Conservation (phyloP, 257 asterid genomes). For the Solanum sejunctum region DNA sequence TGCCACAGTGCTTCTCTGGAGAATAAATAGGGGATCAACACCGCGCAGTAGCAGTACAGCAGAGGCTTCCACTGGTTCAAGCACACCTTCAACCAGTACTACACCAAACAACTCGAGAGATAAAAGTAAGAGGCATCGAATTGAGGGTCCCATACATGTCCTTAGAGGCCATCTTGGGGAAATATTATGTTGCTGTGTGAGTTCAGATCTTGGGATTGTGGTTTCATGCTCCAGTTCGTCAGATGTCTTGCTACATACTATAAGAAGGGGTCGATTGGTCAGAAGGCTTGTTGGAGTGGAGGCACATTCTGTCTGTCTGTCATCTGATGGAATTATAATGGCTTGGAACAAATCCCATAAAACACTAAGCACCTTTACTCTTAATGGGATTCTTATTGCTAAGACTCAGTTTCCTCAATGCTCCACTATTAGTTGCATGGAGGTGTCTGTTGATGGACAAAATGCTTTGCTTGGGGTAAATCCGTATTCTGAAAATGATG, state of each 20-base stretch:
- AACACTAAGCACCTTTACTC: constrained; percentile 58
- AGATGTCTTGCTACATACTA: constrained; percentile 74
- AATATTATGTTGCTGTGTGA: constrained; percentile 68
- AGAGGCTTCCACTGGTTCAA: constrained; percentile 44
- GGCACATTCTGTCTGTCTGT: constrained; percentile 74
- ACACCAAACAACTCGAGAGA: constrained; percentile 29
- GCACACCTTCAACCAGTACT: constrained; percentile 42
- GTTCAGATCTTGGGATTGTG: constrained; percentile 90
- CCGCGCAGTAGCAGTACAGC: constrained; percentile 34
- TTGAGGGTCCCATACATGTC: constrained; percentile 91
- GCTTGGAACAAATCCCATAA: constrained; percentile 56
- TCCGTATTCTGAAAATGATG: constrained; percentile 45
- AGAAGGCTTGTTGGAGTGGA: constrained; percentile 66
- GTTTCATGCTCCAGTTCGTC: constrained; percentile 79
- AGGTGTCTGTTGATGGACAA: constrained; percentile 76
- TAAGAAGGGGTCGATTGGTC: constrained; percentile 72
- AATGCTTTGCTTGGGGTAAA: constrained; percentile 75
- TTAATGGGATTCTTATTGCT: constrained; percentile 65
- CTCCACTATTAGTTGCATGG: constrained; percentile 65
- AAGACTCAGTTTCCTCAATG: constrained; percentile 45
- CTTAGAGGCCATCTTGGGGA: constrained; percentile 89
- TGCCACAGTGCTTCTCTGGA: constrained; percentile 80
- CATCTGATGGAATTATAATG: constrained; percentile 70
- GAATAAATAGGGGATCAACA: constrained; percentile 48
- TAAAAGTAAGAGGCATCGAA: constrained; percentile 39